Conservation (phyloP, 1,139 yeast genomes). For the Saccharomycopsis phalli region DNA sequence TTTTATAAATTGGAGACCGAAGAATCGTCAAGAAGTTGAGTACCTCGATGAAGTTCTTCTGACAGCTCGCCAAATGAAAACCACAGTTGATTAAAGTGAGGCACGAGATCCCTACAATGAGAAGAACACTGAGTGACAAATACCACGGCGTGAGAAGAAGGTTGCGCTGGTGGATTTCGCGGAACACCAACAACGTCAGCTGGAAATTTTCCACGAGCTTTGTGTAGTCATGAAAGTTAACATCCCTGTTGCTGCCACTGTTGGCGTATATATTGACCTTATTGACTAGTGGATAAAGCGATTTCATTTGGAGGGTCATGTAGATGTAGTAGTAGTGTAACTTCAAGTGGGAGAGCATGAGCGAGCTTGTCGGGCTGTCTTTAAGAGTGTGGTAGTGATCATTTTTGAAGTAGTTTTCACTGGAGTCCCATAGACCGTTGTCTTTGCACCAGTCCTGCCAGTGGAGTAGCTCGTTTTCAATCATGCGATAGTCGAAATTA, state of each 20-base stretch:
- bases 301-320: constrained; percentile 32
- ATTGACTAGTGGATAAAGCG: constrained; percentile 32
- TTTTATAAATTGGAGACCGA: constrained; percentile 21
- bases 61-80: constrained; percentile 23
- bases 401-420: constrained; percentile 19
- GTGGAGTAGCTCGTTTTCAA: constrained; percentile 16
- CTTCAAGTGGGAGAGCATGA: constrained; percentile 33
- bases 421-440: constrained; percentile 4
- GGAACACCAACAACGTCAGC: constrained; percentile 31
- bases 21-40: constrained; percentile 22
- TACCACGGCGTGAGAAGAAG: constrained; percentile 47
- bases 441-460: constrained; percentile 23
- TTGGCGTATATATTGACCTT: constrained; percentile 13
- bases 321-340: constrained; percentile 36
- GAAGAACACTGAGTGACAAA: constrained; percentile 37
- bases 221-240: constrained; percentile 15
- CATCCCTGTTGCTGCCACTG: constrained; percentile 1
- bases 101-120: constrained; percentile 39
- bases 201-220: constrained; percentile 33
- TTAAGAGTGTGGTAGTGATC: constrained; percentile 12
- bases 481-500: constrained; percentile 5
- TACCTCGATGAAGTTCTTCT: constrained; percentile 24
- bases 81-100: constrained; percentile 40
- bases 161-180: constrained; percentile 31
- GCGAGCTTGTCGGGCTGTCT: constrained; percentile 11